Base-by-base conservation (phyloP, 2,329 filamentous ascomycete genomes). In the Blastomyces gilchristii region DNA sequence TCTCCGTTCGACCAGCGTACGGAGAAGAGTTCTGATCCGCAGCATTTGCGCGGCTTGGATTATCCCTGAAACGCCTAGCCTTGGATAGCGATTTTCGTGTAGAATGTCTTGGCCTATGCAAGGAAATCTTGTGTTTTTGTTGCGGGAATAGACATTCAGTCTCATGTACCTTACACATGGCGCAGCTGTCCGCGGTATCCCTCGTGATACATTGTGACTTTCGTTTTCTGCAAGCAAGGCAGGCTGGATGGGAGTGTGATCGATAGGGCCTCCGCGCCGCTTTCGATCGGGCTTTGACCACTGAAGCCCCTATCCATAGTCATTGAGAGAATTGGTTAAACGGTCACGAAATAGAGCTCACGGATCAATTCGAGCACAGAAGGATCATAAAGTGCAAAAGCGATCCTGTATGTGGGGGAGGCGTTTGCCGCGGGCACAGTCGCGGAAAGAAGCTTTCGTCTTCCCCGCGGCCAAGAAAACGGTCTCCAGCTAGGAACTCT, bases 201-300 rank as follows among this genome's bases (percentile, higher is more conserved):
- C 80, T 78, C 14, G 79, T 77, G 59, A 79, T 80, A 68, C 82
- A 84, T 60, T 82, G 75, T 1, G 81, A 82, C 68, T 84, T 83
- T 57, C 82, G 77, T 59, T 77, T 77, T 34, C 81, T 77, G 65
- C 82, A 85, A 8, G 79, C 73, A 6, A 80, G 68, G 70, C 82
- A 84, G 1, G 82, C 82, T 9, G 82, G 82, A 41, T 78, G 77
- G 47, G 80, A 73, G 68, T 84, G 82, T 6, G 82, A 84, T 62
- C 82, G 75, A 67, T 84, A 84, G 2, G 81, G 82, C 28, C 82
- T 73, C 22, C 11, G 28, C 4, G 2, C 34, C 37, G 53, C 37
- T 31, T 12, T 39, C 37, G 28, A 14, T 12, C n/a, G 31, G 31
- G n/a, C 31, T 8, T 31, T 34, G 53, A 12, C n/a, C 8, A 56